These are phyloP conservation scores for Theileria orientalis DNA, from an alignment of 169 alveolate genomes.

Conservation along the genomic window DNA sequence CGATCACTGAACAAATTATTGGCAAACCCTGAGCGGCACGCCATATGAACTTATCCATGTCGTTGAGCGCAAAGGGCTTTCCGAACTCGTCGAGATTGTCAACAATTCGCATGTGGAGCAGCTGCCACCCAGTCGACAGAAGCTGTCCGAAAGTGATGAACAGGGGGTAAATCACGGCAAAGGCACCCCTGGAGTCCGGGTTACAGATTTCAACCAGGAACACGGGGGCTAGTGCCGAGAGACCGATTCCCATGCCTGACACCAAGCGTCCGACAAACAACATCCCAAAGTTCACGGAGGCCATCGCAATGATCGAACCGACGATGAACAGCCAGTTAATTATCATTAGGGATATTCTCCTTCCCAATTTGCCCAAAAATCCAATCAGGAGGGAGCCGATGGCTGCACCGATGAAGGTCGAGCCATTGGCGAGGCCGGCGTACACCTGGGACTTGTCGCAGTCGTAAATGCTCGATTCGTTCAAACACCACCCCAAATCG, in stretches of 20 bases:
- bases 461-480: conserved; percentile 19
- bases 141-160: conserved; percentile 79
- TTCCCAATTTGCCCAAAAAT: conserved; percentile 56
- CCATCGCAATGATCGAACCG: conserved; percentile 63
- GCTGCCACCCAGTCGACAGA: conserved; percentile 72
- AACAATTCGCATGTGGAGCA: conserved; percentile 57
- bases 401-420: conserved; percentile 72
- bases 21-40: conserved; percentile 70
- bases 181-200: conserved; percentile 73
- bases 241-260: conserved; percentile 81
- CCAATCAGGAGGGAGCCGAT: conserved; percentile 69
- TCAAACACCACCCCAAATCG: conserved; percentile 72
- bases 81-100: conserved; percentile 14
- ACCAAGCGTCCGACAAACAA: conserved; percentile 75
- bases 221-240: conserved; percentile 80
- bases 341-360: conserved; percentile 62
- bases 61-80: background rate
- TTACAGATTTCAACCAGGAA: conserved; percentile 81
- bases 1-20: conserved; percentile 47
- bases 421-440: conserved; percentile 62
- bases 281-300: conserved; percentile 65
- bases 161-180: conserved; percentile 76
- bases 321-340: conserved; percentile 57
- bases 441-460: conserved; percentile 26
- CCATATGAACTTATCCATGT: conserved; percentile 63